Percentiles rank a stretch among this genome's conserved stretches.
These are phyloP conservation scores for Vararia minispora DNA, from an alignment of 768 basidiomycete species.

Conservation along the genomic window DNA sequence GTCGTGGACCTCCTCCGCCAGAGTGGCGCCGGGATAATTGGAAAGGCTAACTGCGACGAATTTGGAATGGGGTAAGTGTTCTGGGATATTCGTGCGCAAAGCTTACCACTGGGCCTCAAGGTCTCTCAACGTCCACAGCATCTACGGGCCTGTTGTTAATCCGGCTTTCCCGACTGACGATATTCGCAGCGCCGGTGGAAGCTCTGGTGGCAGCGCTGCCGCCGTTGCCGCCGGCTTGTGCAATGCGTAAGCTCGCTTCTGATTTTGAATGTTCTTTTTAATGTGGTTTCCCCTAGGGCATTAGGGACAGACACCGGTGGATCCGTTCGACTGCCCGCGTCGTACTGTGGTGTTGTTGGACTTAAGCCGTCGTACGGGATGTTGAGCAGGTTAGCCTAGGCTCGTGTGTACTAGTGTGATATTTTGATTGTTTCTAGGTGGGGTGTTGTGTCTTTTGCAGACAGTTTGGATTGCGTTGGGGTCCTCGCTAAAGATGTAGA, in stretches of 20 bases:
- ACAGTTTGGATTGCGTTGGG: conserved; percentile 92
- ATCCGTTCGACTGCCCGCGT: conserved; percentile 84
- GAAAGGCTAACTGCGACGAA: conserved; percentile 94
- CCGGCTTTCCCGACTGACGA: conserved; percentile 37
- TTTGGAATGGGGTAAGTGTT: conserved; percentile 89
- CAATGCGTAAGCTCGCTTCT: conserved; percentile 50
- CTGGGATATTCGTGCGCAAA: not conserved
- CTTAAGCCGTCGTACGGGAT: conserved; percentile 94
- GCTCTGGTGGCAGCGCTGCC: conserved; percentile 91
- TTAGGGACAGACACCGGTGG: conserved; percentile 94
- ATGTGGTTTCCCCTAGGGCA: conserved; percentile 39
- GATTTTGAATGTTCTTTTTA: not conserved
- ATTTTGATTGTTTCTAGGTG: conserved; percentile 35
- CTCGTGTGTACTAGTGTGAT: not conserved
- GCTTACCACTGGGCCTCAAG: conserved; percentile 23
- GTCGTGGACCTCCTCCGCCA: conserved; percentile 53
- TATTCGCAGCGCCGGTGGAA: conserved; percentile 73
- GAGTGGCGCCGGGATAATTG: conserved; percentile 62
- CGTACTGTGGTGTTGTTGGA: conserved; percentile 87
- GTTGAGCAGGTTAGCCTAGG: conserved; percentile 56
- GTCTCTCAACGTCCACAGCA: conserved; percentile 66
- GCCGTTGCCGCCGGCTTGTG: conserved; percentile 83
- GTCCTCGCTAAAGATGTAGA: conserved; percentile 50
- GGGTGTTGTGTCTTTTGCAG: conserved; percentile 90
- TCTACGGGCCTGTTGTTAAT: conserved; percentile 73